Evolutionary conservation across 768 basidiomycete species (phyloP).

Genomic region (Kondoa malvinella): DNA sequence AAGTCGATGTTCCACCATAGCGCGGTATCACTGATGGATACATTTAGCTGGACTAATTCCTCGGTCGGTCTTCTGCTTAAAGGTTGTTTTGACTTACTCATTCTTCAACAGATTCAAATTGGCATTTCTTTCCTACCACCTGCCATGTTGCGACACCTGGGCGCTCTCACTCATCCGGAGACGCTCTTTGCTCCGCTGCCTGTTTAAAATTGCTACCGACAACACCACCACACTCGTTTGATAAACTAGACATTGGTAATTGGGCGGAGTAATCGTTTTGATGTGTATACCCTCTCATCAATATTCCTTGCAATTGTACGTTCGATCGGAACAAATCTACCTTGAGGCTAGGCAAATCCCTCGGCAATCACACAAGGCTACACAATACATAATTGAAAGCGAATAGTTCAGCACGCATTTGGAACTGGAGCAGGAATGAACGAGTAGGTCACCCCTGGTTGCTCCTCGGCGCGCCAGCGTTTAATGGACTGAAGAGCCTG

Average conservation of each 20-base stretch:
- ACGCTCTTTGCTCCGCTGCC: constrained; percentile 32
- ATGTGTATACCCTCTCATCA: neutral
- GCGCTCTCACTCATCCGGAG: constrained; percentile 83
- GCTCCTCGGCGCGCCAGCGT: no score
- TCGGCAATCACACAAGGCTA: no score
- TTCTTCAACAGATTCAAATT: constrained; percentile 58
- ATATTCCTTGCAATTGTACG: neutral
- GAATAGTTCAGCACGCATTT: no score
- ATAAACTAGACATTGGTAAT: neutral
- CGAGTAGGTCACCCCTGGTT: no score
- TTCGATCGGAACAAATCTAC: neutral
- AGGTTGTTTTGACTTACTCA: constrained; percentile 34
- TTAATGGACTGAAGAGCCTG: no score
- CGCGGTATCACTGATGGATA: neutral
- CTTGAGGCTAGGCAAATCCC: neutral
- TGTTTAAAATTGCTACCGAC: neutral
- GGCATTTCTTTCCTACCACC: constrained; percentile 84
- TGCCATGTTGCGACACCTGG: constrained; percentile 87
- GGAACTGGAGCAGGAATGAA: no score
- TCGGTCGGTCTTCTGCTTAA: constrained; percentile 28
- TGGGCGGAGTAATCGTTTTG: neutral
- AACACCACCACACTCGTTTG: neutral
- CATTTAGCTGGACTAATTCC: constrained; percentile 2
- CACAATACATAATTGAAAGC: no score
- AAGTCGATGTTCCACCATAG: neutral